Evolutionary conservation across 129 eudicot species (phyloP).

Genomic region (Calendula officinalis): DNA sequence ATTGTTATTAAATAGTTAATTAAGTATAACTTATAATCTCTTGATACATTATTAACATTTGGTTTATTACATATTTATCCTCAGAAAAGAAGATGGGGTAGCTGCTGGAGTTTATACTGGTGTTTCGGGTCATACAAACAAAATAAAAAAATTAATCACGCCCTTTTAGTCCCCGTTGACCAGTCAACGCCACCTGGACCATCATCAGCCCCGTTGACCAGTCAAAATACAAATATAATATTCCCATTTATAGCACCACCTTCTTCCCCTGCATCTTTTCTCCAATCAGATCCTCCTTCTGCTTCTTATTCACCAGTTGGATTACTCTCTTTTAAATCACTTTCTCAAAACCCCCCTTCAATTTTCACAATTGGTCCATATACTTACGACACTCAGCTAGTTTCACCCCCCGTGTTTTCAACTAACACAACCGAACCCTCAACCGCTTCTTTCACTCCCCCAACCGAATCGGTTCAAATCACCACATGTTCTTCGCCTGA

Average conservation of each 20-base stretch:
- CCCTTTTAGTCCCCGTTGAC: constrained; percentile 55
- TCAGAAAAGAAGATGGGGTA: constrained; percentile 93
- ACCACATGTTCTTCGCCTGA: constrained; percentile 99
- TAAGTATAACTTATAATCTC: constrained; percentile 4
- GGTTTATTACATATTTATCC: constrained; percentile 19
- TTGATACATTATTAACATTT: constrained; percentile 17
- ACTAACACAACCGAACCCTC: constrained; percentile 94
- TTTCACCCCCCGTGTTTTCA: constrained; percentile 94
- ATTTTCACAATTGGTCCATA: constrained; percentile 87
- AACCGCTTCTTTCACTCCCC: constrained; percentile 91
- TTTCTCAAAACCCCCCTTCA: constrained; percentile 57
- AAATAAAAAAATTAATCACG: constrained; percentile 75
- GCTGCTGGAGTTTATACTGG: constrained; percentile 88
- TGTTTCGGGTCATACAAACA: constrained; percentile 76
- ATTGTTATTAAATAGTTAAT: background rate
- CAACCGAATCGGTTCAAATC: constrained; percentile 82
- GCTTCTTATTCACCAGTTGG: constrained; percentile 74
- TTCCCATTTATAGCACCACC: constrained; percentile 94
- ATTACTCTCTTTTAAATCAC: constrained; percentile 54
- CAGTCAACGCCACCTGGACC: constrained; percentile 39
- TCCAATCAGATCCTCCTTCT: constrained; percentile 87
- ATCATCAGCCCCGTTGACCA: constrained; percentile 32
- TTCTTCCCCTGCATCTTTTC: constrained; percentile 92
- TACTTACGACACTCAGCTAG: constrained; percentile 93
- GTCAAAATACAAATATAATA: constrained; percentile 39